Base-by-base conservation (phyloP, 2,329 filamentous ascomycete species). In the Teratosphaeriaceae sp. region DNA sequence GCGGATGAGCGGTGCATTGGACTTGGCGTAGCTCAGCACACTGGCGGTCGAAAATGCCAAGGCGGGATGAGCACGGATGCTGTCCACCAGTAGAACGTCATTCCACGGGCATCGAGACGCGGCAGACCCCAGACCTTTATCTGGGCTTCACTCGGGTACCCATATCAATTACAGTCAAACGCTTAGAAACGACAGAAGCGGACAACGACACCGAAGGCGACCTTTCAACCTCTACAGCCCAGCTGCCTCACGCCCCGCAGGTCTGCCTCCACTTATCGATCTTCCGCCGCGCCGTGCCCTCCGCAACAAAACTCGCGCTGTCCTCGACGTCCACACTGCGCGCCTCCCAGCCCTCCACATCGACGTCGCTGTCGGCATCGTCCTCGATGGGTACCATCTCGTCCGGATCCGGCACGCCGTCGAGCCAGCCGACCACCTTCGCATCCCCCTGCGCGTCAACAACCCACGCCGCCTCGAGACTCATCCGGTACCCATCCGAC, bases 231-330 rank as follows among this genome's bases (percentile, higher is more conserved):
- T n/a, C n/a, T n/a, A n/a, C n/a, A n/a, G n/a, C 8, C 11, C 8
- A 11, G 9, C 16, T 18, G 30, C 9, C n/a, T 20, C 20, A 38
- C 36, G 5, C 8, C 15, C 36, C 36, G 13, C 19, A 24, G n/a
- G 26, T 30, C 21, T 36, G 13, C 38, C 42, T 38, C 51, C 46
- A 53, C 30, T 44, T 51, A 34, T 56, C 48, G 18, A 56, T 51
- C 15, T 44, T 42, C 23, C 45, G 43, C 19, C 50, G 36, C 20
- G 43, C 16, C 24, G 36, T 24, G n/a, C 48, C 47, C 20, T 50
- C 45, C 15, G 50, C 51, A 20, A 54, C 43, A 37, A 52, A 38
- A 41, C 51, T 54, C 7, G 40, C 26, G 26, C 50, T 53, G 27
- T 54, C 51, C 37, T 44, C 45, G 8, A 51, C 49, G 9, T 45